Evolutionary conservation across 176 grass and related monocot genomes (phyloP).

Genomic region (Hsuehochloa calcarea): DNA sequence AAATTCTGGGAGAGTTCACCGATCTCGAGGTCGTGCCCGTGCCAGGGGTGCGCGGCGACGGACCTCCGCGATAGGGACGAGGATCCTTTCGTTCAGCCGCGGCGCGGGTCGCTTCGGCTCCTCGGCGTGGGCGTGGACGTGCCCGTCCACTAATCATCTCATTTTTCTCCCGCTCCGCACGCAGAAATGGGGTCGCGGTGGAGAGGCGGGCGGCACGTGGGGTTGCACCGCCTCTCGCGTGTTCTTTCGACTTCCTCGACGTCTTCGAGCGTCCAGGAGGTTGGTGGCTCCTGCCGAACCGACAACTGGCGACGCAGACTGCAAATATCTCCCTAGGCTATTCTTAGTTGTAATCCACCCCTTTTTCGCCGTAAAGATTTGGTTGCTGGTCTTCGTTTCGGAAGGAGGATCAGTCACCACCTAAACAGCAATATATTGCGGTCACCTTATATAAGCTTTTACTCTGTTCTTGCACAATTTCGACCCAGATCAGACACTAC

Average conservation of each 20-base stretch:
- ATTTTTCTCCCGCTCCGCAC: background rate
- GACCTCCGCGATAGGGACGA: constrained; percentile 81
- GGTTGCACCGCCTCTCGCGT: constrained; percentile 4
- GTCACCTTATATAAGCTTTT: no score
- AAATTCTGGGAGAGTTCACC: background rate
- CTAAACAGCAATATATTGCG: no score
- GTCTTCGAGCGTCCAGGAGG: background rate
- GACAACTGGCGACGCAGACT: background rate
- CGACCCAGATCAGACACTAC: no score
- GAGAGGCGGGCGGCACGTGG: background rate
- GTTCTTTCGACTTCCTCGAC: background rate
- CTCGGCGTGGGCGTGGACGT: background rate
- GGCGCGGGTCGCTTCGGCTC: constrained; percentile 28
- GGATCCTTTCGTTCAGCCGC: constrained; percentile 83
- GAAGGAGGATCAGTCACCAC: no score
- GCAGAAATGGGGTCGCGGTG: background rate
- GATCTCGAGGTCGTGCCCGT: background rate
- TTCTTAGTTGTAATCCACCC: background rate
- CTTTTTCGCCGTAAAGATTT: background rate
- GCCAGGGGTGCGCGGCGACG: constrained; percentile 74
- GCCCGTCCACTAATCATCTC: constrained; percentile 13
- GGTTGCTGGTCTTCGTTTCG: background rate
- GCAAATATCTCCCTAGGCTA: no score
- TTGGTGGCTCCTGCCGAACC: background rate
- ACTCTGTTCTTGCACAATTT: no score